Percentiles rank a stretch among this genome's conserved stretches.
These are phyloP conservation scores for Phanerochaete carnosa DNA, from an alignment of 768 basidiomycete species.

Conservation along the genomic window DNA sequence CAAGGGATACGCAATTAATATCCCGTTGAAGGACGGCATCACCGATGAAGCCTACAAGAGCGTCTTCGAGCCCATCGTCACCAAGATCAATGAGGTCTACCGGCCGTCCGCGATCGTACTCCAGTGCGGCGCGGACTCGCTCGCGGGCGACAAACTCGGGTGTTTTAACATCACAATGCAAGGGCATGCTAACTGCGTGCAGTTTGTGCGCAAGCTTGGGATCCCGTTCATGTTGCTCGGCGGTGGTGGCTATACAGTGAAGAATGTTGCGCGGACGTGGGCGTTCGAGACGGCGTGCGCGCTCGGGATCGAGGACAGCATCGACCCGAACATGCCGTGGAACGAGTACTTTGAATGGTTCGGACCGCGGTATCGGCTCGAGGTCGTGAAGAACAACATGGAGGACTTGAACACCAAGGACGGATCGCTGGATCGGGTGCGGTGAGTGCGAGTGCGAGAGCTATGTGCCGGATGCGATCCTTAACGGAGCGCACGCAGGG, in stretches of 20 bases:
- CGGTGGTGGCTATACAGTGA: slow-evolving; percentile 95
- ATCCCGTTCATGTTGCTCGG: slow-evolving; percentile 90
- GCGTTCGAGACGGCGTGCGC: slow-evolving; percentile 96
- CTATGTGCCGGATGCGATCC: neutral
- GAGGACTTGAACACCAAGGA: slow-evolving; percentile 87
- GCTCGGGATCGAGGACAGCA: slow-evolving; percentile 77
- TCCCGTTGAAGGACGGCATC: slow-evolving; percentile 92
- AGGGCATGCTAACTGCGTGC: slow-evolving; percentile 90
- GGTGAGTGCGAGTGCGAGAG: slow-evolving; percentile 42
- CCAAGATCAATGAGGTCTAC: slow-evolving; percentile 83
- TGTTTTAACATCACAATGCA: slow-evolving; percentile 96
- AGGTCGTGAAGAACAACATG: slow-evolving; percentile 91
- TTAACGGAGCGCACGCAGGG: slow-evolving; percentile 33
- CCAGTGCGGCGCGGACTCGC: slow-evolving; percentile 95
- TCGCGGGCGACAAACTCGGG: slow-evolving; percentile 93
- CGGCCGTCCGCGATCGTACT: slow-evolving; percentile 85
- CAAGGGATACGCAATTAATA: slow-evolving; percentile 86
- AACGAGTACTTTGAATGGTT: slow-evolving; percentile 97
- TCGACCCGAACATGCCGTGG: slow-evolving; percentile 78
- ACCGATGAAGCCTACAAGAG: slow-evolving; percentile 84
- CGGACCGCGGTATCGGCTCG: slow-evolving; percentile 90
- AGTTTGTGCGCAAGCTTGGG: slow-evolving; percentile 77
- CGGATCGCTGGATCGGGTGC: slow-evolving; percentile 73
- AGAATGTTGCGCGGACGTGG: slow-evolving; percentile 95
- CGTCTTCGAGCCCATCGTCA: slow-evolving; percentile 91